Base-by-base conservation (phyloP, 306 rosid species). In the Acmispon strigosus region DNA sequence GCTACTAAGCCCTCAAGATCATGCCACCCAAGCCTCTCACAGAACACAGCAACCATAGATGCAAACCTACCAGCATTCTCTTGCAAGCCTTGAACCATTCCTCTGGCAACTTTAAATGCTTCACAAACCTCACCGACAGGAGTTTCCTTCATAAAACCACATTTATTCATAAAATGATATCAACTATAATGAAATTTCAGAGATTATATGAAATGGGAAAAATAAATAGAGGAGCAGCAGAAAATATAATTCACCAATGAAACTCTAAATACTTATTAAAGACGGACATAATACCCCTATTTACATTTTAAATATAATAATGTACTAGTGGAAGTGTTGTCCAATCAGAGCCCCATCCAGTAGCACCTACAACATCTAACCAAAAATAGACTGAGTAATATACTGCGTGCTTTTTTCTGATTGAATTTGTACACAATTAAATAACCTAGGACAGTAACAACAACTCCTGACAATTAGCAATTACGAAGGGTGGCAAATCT, bases 21-120 rank as follows among this genome's bases (percentile, higher is more conserved):
- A 53, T 87, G 85, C 98, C 98, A 94, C 27, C 96, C 97, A 78
- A 91, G 95, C 86, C 98, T 89, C 79, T 91, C 98, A 76, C 97
- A 94, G 64, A 94, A 94, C 73, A 86, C 87, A 60, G 97, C 72
- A 69, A 94, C 96, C 98, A 91, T 94, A 17, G 97, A 89, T 62
- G 98, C 98, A 84, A 94, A 91, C 86, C 97, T 91, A 75, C 98
- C 98, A 43, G 96, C 96, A 82, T 84, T 94, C 84, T 94, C 98
- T 84, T 91, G 97, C 80, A 94, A 84, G 66, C 91, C 88, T 85
- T 94, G 96, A 43, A 94, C 98, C 97, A 87, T 91, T 75, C 98
- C 98, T 79, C 98, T 86, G 57, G 95, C 97, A 80, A 94, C 97
- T 80, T 84, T 90, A 83, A 86, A 94, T 60, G 96, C 84, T 73